Evolutionary conservation across 106 monocot genomes (phyloP).

Genomic region (Phalaenopsis equestris): DNA sequence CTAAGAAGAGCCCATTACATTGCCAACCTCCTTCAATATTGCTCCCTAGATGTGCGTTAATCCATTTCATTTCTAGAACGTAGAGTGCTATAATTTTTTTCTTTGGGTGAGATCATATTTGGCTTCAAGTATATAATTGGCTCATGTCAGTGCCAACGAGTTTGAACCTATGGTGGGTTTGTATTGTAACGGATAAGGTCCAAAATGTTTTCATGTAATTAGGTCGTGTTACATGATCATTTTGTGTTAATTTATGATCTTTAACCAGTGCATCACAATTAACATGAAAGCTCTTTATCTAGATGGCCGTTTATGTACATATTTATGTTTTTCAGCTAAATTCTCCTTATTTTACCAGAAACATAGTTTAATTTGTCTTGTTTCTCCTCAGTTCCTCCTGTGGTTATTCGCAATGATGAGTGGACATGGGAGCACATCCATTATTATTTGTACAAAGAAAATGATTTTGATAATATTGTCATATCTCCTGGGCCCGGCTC

Average conservation of each 20-base stretch:
- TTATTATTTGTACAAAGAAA: conserved; percentile 42
- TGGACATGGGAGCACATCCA: conserved; percentile 71
- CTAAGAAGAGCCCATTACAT: too few species aligned
- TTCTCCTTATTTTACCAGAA: not conserved
- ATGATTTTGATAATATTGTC: conserved; percentile 89
- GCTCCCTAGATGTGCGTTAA: too few species aligned
- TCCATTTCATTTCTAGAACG: too few species aligned
- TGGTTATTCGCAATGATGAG: conserved; percentile 89
- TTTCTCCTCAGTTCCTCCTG: conserved; percentile 61
- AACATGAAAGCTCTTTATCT: not conserved
- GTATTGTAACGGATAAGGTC: too few species aligned
- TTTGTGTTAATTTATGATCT: not conserved
- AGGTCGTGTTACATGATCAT: too few species aligned
- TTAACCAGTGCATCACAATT: not conserved
- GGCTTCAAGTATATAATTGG: too few species aligned
- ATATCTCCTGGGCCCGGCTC: conserved; percentile 98
- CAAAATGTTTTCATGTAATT: not conserved
- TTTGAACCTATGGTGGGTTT: too few species aligned
- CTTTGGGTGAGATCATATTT: too few species aligned
- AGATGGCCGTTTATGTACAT: not conserved
- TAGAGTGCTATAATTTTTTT: too few species aligned
- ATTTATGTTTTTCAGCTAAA: not conserved
- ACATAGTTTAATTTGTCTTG: conserved; percentile 1
- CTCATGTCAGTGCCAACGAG: too few species aligned
- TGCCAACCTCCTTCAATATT: too few species aligned